Conservation (phyloP, 2,329 filamentous ascomycete species). For the Penicillium concentricum region DNA sequence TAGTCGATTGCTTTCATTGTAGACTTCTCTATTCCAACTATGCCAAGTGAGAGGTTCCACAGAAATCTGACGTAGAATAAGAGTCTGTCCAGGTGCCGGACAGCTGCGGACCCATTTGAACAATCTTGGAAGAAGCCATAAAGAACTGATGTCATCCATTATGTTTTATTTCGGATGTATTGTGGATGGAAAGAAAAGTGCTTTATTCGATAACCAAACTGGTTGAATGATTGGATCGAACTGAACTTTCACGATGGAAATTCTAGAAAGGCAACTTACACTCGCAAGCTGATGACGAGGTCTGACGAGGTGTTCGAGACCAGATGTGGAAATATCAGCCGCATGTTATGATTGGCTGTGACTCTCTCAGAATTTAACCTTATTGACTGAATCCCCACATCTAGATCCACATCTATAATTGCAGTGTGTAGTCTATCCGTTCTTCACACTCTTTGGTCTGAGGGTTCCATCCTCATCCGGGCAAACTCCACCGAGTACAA, state of each 20-base stretch:
- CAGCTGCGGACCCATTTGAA: background rate
- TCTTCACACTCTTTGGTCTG: background rate
- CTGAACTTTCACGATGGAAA: background rate
- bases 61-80: conserved; percentile 1
- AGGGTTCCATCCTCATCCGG: background rate
- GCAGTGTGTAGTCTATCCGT: conserved; percentile 4
- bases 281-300: conserved; percentile 3
- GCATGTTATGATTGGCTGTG: background rate
- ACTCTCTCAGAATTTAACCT: conserved; percentile 1
- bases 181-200: background rate
- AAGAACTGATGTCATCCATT: conserved; percentile 1
- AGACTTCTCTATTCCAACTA: background rate
- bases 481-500: background rate
- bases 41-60: background rate
- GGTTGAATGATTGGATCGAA: background rate
- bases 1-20: background rate
- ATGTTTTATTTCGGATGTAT: background rate
- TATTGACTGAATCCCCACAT: conserved; percentile 1
- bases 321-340: conserved; percentile 2
- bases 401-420: conserved; percentile 6
- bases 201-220: background rate
- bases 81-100: background rate
- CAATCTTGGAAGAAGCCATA: background rate
- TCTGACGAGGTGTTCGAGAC: conserved; percentile 6
- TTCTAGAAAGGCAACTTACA: conserved; percentile 3